Base-by-base conservation (phyloP, 2,329 filamentous ascomycete genomes). In the Venturia carpophila region DNA sequence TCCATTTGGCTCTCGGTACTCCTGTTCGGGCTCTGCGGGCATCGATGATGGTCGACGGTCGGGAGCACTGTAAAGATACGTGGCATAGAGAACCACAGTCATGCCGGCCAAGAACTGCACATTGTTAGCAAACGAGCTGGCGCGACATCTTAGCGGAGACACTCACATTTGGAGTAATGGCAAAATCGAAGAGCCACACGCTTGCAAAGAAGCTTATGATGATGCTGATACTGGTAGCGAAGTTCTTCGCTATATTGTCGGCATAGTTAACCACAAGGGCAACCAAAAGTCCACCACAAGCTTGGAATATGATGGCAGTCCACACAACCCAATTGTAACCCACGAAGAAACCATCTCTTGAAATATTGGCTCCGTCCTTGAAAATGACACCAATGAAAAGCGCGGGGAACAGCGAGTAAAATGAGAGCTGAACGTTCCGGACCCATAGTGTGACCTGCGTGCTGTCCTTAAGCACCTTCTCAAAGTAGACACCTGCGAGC, bases 281-380 rank as follows among this genome's bases (percentile, higher is more conserved):
- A 11, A 91, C 87, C n/a, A 96, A 79, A 37, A 97, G 83, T 30
- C 93, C 94, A 41, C 92, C 92, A 43, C 87, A 77, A 0, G 92
- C 90, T 74, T 99, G 94, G 66, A 94, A 83, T 6, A 86, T 73
- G 69, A 97, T 90, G 5, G 92, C 89, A 5, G 86, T 81, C 92
- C 92, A 97, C 3, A 97, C 93, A 24, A 93, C 82, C 82, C 85
- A 89, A 74, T 96, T 97, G 77, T 97, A 99, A 2, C 94, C 94
- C 66, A 90, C 88, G 70, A 99, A 97, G 76, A 97, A 96, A 15
- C 94, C 94, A 68, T 90, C 86, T 74, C 88, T 85, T 34, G 87
- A 83, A 68, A 99, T 92, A 49, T 89, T 87, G 67, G 87, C 85
- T 34, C 93, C 94, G 69, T 99, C 94, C 68, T 91, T 90, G 77